Conservation (phyloP, 2,329 filamentous ascomycete genomes). For the Diaporthe batatas region DNA sequence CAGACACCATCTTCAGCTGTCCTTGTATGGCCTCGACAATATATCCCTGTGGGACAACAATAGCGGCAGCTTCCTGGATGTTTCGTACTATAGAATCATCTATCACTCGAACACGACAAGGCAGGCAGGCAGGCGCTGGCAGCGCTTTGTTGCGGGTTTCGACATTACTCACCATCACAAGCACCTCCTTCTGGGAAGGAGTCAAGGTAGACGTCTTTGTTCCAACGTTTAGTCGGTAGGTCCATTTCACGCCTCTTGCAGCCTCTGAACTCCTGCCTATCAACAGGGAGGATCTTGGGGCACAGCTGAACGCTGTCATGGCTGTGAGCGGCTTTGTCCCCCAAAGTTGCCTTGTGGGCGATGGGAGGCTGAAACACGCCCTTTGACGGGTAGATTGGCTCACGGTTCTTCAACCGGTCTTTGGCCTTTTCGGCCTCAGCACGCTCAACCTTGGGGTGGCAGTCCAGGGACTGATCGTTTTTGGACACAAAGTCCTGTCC, state of each 20-base stretch:
- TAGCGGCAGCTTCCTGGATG: not conserved
- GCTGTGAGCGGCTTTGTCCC: not conserved
- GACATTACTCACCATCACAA: not conserved
- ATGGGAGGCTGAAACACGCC: not conserved
- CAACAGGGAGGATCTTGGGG: slow-evolving; percentile 6
- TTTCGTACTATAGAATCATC: not conserved
- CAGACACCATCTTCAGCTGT: not conserved
- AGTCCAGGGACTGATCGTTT: not conserved
- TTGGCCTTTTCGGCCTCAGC: not conserved
- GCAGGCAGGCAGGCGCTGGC: not conserved
- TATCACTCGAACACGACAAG: not conserved
- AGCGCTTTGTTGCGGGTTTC: not conserved
- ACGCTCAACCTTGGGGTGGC: slow-evolving; percentile 12
- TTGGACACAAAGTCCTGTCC: not conserved
- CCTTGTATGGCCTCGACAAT: not conserved
- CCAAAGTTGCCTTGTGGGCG: not conserved
- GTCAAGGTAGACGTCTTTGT: slow-evolving; percentile 10
- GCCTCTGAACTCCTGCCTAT: slow-evolving; percentile 8
- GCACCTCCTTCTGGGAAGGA: not conserved
- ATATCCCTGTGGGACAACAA: not conserved
- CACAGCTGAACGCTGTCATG: not conserved
- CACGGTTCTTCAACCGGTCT: not conserved
- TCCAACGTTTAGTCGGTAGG: not conserved
- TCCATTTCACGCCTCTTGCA: slow-evolving; percentile 16
- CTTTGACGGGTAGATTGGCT: not conserved